Base-by-base conservation (phyloP, 169 alveolate species). In the Pseudocohnilembus persalinus region DNA sequence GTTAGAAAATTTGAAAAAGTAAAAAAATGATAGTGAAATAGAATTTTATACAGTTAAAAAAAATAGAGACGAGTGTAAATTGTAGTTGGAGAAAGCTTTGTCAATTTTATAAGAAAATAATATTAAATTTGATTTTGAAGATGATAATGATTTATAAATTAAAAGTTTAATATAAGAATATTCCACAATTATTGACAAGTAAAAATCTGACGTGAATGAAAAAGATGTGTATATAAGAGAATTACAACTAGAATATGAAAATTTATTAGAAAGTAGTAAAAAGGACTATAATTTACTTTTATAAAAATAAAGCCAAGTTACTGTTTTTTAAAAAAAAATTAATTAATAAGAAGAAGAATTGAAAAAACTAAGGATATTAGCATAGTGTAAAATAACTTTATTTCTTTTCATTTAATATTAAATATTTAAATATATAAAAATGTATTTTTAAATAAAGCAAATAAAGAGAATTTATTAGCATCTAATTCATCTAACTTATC, bases 301-400 rank as follows among this genome's bases (percentile, higher is more conserved):
- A n/a, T 72, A 83, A 28, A 89, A 82, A 75, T 81, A 82, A 65
- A 63, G 82, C 29, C 92, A 88, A 75, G 77, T 92, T 0, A 90
- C 83, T 73, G 84, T 81, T 25, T 78, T 88, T 1, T 88, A 84
- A 64, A 76, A 90, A 73, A 88, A 73, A n/a, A 77, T 77, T 11
- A 79, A 30, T 64, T 83, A 82, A 29, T 63, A 83, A 30, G 81
- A 90, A 75, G 83, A 87, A 64, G 91, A 90, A 49, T 82, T 82
- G 35, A 24, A 30, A 74, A 26, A 31, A 83, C 27, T 83, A 77
- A 73, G 78, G 80, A 33, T 87, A 77, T 20, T 15, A 33, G 77
- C 76, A 78, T 73, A 78, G 64, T 34, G 20, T 32, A 33, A 77
- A 77, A 33, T 31, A 49, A 49, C 68, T 11, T 49, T 11, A 20